Evolutionary conservation across 2,329 filamentous ascomycete species (phyloP), one percentile per base, ranked within the genome.

Genomic region (Calonectria pseudoturangicola): DNA sequence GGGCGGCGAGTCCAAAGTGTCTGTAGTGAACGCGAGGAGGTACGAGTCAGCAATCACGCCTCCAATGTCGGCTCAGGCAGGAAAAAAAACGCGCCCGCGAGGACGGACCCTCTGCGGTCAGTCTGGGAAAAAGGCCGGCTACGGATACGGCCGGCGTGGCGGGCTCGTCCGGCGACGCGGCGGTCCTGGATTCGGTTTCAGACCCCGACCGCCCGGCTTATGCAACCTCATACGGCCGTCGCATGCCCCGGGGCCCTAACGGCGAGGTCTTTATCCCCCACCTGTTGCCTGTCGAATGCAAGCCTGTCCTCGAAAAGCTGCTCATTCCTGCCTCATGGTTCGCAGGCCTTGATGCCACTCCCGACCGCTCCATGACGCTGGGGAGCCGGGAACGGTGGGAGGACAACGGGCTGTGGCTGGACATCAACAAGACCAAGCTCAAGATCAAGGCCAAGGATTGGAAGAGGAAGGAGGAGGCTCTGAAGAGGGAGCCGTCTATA

Each of bases 331-430:
- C 4, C 12, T 41, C 41, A 8, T 68, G 66, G 54, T 39, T 78
- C 1, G 2, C 2, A 3, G 64, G 3, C 21, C 69, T 80, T 48
- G 77, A 80, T 51, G 77, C 66, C 4, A 75, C 58, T 1, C 77
- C 76, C 3, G 73, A 56, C 2, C 75, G 76, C 0, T 25, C 16
- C 12, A 73, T 77, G 72, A 77, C 72, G 12, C 66, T 79, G 0
- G 65, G 50, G 4, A 73, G 62, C 36, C 62, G 76, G 2, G 30
- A 51, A 39, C 78, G 76, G 79, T 79, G 79, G 79, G 74, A 79
- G 9, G 47, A 72, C 4, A 51, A 79, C 4, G 66, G 48, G 0
- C 50, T 58, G 21, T 80, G 75, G 76, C 63, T 80, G 10, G 69
- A 76, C 48, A 28, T 60, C 10, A 64, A 79, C 15, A 79, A 77